Conservation (phyloP, 441 rosid species). For the Melastoma candidum region DNA sequence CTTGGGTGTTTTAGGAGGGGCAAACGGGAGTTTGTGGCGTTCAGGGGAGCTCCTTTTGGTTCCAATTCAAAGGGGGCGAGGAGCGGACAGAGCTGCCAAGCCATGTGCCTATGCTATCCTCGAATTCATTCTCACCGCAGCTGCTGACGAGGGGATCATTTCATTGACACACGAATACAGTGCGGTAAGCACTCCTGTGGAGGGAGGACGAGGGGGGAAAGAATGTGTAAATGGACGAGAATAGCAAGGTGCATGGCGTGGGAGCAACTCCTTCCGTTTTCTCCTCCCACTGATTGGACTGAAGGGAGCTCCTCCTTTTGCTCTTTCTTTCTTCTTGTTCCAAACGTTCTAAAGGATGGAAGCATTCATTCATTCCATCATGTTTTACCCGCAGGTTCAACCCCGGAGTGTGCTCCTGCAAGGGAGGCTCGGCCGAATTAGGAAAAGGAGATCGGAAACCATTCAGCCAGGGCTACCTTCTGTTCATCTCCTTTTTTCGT, state of each 20-base stretch:
- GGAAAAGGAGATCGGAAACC: too few species aligned
- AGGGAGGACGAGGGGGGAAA: not conserved
- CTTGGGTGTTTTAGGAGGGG: too few species aligned
- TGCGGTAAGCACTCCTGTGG: not conserved
- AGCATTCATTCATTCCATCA: too few species aligned
- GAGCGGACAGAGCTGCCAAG: slow-evolving; percentile 49
- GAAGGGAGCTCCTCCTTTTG: slow-evolving; percentile 56
- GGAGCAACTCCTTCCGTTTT: slow-evolving; percentile 53
- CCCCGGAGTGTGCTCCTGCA: too few species aligned
- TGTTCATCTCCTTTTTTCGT: too few species aligned
- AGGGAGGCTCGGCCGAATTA: too few species aligned
- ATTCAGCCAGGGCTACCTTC: too few species aligned
- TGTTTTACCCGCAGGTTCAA: too few species aligned
- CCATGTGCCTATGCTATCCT: slow-evolving; percentile 42
- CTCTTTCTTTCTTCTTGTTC: not conserved
- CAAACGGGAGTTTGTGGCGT: too few species aligned
- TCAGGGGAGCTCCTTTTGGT: slow-evolving; percentile 38
- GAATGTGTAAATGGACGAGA: slow-evolving; percentile 10
- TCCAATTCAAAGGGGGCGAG: slow-evolving; percentile 36
- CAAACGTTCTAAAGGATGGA: too few species aligned
- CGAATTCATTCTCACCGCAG: slow-evolving; percentile 3
- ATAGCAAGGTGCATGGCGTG: slow-evolving; percentile 42
- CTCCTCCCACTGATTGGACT: slow-evolving; percentile 54
- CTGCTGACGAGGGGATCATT: too few species aligned
- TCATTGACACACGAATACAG: too few species aligned